These are phyloP conservation scores for Apiosordaria backusii DNA, from an alignment of 495 filamentous ascomycete species.

Conservation along the genomic window DNA sequence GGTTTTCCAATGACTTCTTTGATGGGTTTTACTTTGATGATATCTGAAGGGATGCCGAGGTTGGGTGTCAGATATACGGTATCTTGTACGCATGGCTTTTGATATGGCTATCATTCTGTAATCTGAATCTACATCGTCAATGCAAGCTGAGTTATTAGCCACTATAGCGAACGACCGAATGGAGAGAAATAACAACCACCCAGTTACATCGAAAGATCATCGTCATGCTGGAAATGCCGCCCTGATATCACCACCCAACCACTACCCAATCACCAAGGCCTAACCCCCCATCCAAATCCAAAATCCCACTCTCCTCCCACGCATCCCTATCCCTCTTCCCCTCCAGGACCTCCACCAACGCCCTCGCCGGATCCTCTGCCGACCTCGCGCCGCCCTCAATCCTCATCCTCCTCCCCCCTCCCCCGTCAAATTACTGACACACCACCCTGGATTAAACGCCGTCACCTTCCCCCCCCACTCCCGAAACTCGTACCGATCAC, in stretches of 20 bases:
- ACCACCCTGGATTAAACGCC: constrained; percentile 49
- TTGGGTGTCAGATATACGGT: too few species aligned
- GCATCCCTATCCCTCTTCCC: constrained; percentile 39
- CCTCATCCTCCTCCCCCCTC: constrained; percentile 29
- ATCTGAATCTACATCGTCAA: too few species aligned
- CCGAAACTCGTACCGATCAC: constrained; percentile 47
- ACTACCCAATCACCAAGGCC: constrained; percentile 34
- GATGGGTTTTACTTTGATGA: background rate
- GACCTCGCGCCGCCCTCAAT: constrained; percentile 31
- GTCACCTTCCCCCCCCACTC: constrained; percentile 56
- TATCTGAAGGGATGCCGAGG: too few species aligned
- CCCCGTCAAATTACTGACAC: constrained; percentile 49
- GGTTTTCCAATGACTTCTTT: background rate
- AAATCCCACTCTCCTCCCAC: constrained; percentile 38
- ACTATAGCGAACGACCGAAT: too few species aligned
- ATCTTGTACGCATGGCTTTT: too few species aligned
- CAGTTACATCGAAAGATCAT: too few species aligned
- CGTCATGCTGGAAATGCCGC: too few species aligned
- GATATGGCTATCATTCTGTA: too few species aligned
- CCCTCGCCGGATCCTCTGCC: constrained; percentile 37
- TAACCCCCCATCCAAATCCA: constrained; percentile 32
- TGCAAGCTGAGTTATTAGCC: too few species aligned
- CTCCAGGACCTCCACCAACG: constrained; percentile 39
- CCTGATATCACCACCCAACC: background rate
- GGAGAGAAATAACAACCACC: too few species aligned